Conservation (phyloP, 257 asterid genomes). For the Echium plantagineum region DNA sequence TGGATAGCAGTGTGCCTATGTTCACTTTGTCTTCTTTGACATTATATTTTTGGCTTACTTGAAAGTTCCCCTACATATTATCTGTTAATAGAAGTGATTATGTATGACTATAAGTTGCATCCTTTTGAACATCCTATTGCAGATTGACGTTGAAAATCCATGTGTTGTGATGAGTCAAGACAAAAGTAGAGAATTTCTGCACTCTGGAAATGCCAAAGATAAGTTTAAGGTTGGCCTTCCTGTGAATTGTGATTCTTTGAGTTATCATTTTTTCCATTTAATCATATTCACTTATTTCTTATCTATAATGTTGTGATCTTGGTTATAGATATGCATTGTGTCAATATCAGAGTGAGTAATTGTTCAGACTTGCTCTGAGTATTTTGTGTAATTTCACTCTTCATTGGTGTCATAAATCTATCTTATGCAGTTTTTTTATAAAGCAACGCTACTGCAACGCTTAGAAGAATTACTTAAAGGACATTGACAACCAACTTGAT, state of each 20-base stretch:
- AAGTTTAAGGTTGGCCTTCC: slow-evolving; percentile 58
- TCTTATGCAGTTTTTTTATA: slow-evolving; percentile 70
- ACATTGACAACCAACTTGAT: slow-evolving; percentile 44
- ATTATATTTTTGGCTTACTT: not conserved
- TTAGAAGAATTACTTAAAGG: slow-evolving; percentile 66
- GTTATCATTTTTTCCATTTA: not conserved
- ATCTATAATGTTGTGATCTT: not conserved
- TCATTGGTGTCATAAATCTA: slow-evolving; percentile 13
- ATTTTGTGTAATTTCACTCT: slow-evolving; percentile 3
- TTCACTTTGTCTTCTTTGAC: not conserved
- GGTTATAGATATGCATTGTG: not conserved
- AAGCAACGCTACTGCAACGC: slow-evolving; percentile 93
- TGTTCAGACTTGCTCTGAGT: not conserved
- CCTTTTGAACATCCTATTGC: slow-evolving; percentile 9
- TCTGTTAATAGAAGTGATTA: not conserved
- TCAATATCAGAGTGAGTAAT: not conserved
- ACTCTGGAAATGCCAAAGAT: slow-evolving; percentile 79
- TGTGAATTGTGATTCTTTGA: not conserved
- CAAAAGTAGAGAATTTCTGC: slow-evolving; percentile 92
- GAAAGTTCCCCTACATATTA: not conserved
- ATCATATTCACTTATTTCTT: not conserved
- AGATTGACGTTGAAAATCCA: slow-evolving; percentile 98
- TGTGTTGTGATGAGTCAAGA: slow-evolving; percentile 96
- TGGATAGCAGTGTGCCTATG: not conserved
- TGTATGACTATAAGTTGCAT: not conserved